phyloP scores from a whole-genome alignment of 768 basidiomycete genomes.

The Tephrocybe sp. region DNA sequence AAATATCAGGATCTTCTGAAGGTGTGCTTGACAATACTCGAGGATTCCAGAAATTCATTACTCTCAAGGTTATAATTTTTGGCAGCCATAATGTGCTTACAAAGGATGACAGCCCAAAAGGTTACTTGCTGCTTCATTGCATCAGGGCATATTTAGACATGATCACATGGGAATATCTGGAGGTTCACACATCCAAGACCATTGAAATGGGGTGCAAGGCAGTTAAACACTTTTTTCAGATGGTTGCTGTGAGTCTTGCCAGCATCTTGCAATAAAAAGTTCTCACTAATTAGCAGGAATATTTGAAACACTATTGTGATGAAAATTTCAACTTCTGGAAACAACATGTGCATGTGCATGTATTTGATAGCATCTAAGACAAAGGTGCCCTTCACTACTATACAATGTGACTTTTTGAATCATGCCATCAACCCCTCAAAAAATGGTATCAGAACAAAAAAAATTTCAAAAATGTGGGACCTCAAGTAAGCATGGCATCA shows the following conservation, averaged over 20 bases:
- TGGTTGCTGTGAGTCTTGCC: too few relatives aligned
- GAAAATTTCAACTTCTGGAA: conserved; percentile 39
- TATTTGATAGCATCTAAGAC: conserved; percentile 27
- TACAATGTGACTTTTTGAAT: conserved; percentile 31
- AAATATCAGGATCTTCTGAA: too few relatives aligned
- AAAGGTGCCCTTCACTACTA: conserved; percentile 33
- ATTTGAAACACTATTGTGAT: too few relatives aligned
- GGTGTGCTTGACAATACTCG: too few relatives aligned
- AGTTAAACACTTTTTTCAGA: not conserved
- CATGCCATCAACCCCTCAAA: conserved; percentile 27
- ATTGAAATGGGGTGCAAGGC: not conserved
- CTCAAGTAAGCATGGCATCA: conserved; percentile 22
- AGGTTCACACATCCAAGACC: not conserved
- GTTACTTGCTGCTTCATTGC: too few relatives aligned
- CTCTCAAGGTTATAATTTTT: not conserved
- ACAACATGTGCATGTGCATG: conserved; percentile 30
- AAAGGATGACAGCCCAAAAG: too few relatives aligned
- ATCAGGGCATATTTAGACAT: too few relatives aligned
- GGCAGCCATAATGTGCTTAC: too few relatives aligned
- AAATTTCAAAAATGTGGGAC: conserved; percentile 32
- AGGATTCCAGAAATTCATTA: too few relatives aligned
- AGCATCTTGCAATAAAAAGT: too few relatives aligned
- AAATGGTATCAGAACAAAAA: conserved; percentile 24
- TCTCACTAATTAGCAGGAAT: too few relatives aligned
- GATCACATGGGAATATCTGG: not conserved